Evolutionary conservation across 2,329 filamentous ascomycete genomes (phyloP), one percentile per base, ranked within the genome.

Genomic region (Plenodomus lindquistii): DNA sequence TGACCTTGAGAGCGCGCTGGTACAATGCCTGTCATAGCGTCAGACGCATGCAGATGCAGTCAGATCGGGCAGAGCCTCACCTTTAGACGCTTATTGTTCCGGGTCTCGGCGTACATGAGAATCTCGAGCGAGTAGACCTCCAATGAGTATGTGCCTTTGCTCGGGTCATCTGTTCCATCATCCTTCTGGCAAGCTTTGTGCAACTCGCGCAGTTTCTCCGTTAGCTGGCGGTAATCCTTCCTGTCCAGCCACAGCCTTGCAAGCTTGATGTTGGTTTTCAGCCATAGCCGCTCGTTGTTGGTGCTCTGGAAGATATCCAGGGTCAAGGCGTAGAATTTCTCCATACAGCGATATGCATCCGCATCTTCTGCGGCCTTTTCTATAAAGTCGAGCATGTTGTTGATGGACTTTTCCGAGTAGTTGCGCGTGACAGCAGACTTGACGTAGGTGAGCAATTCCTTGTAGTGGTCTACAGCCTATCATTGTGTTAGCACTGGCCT

Each of bases 341-440:
- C 93, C 85, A 97, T 95, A 73, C 87, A 93, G 55, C 83, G 79
- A 65, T 87, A 88, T 19, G 88, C 86, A 37, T 85, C 84, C 7
- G 85, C 82, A 52, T 85, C 81, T 56, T 87, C 85, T 48, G 87
- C 86, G 34, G 87, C 89, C 75, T 97, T 97, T 73, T 97, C 93
- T 59, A 99, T 94, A 71, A 88, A 96, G 76, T 97, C 94, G 39
- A 99, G 85, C 87, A 99, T 96, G 73, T 97, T 97, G 77, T 97
- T 97, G 77, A 99, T 96, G 11, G 93, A 97, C 73, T 97, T 97
- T 74, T 99, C 94, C 1, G 94, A 97, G 75, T 97, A 97, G 75
- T 97, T 99, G 55, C 94, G 86, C 35, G 94, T 97, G 39, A 99
- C 93, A 7, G 93, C 93, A 2, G 90, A 95, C 73, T 94, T 96